Base-by-base conservation (phyloP, 179 eudicot genomes). In the Beta lomatogona region DNA sequence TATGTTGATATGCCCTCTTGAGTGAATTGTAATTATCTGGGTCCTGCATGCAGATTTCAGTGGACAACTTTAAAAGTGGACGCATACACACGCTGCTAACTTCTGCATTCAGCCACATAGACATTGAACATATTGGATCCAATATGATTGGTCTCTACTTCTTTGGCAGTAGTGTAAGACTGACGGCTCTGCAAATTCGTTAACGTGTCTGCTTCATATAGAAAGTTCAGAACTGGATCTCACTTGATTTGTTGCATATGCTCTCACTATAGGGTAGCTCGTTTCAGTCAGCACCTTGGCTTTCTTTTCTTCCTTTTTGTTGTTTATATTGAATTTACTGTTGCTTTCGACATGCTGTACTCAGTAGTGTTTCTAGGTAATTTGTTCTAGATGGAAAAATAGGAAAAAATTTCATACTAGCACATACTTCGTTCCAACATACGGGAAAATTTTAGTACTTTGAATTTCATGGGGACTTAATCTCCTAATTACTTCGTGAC, bases 91-190 rank as follows among this genome's bases (percentile, higher is more conserved):
- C 97, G 6, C 57, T 93, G 87, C 85, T 95, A 68, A 95, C 98
- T 78, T 85, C 88, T 77, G 98, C 97, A 9, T 92, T 95, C 89
- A 95, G 97, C 80, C 98, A 95, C 63, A 85, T 79, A 9, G 91
- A 92, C 46, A 36, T 54, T 54, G 89, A 80, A 55, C 97, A 93
- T 85, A 79, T 94, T 68, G 71, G 86, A 61, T 86, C 93, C 25
- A 93, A 94, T 86, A 94, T 94, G 98, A 71, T 94, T 74, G 97
- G 95, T 79, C 94, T 94, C 81, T 93, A 92, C 88, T 93, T 93
- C 88, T 94, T 93, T 69, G 98, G 98, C 76, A 79, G 44, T 36
- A 87, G 80, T 87, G 98, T 93, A 92, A 68, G 91, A 1, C 18
- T 55, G 78, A 73, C 64, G 15, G 9, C 75, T 78, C 59, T 78